These are phyloP conservation scores for Rhynchosporium graminicola DNA, from an alignment of 2,329 filamentous ascomycete genomes.

Conservation along the genomic window DNA sequence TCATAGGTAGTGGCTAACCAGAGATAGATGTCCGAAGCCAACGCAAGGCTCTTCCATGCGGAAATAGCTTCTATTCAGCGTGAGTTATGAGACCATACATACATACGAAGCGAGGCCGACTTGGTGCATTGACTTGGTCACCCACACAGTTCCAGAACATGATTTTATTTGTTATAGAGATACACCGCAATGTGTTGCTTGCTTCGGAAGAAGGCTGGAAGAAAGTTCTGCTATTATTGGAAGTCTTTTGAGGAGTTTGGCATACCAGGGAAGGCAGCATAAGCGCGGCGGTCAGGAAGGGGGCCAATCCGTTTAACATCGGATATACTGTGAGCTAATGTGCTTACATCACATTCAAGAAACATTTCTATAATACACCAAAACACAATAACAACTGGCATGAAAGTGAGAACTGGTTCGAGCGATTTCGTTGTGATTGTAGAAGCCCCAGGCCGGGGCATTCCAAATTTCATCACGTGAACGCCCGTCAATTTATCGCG, in stretches of 20 bases:
- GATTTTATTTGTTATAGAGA: constrained; percentile 34
- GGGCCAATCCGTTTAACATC: constrained; percentile 40
- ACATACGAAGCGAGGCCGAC: not conserved
- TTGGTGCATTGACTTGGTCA: not conserved
- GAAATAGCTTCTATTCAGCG: constrained; percentile 42
- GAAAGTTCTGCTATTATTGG: constrained; percentile 21
- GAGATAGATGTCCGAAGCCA: constrained; percentile 39
- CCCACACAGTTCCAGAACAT: not conserved
- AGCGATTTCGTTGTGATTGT: not conserved
- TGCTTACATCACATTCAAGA: not conserved
- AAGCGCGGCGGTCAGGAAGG: constrained; percentile 37
- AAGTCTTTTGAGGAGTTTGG: constrained; percentile 33
- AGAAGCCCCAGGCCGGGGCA: not conserved
- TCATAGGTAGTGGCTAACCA: constrained; percentile 26
- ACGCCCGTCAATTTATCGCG: not conserved
- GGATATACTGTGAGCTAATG: constrained; percentile 3
- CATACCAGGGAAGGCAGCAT: constrained; percentile 33
- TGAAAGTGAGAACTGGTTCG: not conserved
- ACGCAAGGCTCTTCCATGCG: constrained; percentile 38
- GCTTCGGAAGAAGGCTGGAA: constrained; percentile 18
- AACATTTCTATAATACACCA: not conserved
- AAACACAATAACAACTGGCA: not conserved
- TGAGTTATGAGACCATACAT: constrained; percentile 30
- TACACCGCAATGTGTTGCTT: constrained; percentile 26
- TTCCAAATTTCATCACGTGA: constrained; percentile 1